Percentiles rank a stretch among this genome's conserved stretches.
These are phyloP conservation scores for Peronosclerospora sorghi DNA, from an alignment of 352 stramenopile species.

Conservation along the genomic window DNA sequence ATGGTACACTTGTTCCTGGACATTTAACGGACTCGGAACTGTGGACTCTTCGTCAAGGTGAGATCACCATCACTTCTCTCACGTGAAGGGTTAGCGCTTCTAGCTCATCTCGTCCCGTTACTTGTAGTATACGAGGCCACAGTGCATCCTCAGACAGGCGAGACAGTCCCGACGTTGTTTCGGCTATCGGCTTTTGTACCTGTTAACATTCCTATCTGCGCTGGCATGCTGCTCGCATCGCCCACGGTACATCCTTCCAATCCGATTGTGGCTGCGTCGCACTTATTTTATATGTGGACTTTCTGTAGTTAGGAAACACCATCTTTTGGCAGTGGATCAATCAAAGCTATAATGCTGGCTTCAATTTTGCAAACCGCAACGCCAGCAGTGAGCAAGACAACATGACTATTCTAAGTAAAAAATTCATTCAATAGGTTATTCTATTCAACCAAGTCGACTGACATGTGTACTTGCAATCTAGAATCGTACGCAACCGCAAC, in stretches of 20 bases:
- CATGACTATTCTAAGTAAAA: slow-evolving; percentile 66
- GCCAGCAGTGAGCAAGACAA: slow-evolving; percentile 72
- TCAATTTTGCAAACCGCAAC: slow-evolving; percentile 86
- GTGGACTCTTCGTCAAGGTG: slow-evolving; percentile 62
- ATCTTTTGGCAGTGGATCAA: slow-evolving; percentile 87
- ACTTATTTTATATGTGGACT: neutral
- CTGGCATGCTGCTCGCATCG: slow-evolving; percentile 71
- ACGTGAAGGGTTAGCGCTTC: neutral
- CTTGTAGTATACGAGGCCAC: slow-evolving; percentile 57
- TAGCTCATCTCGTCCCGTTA: neutral
- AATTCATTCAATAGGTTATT: no score
- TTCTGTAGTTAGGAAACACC: slow-evolving; percentile 47
- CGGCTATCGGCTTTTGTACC: slow-evolving; percentile 78
- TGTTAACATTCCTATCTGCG: slow-evolving; percentile 82
- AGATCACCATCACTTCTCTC: neutral
- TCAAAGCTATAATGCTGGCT: slow-evolving; percentile 83
- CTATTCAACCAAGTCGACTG: no score
- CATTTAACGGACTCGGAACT: slow-evolving; percentile 57
- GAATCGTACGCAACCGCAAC: slow-evolving; percentile 74
- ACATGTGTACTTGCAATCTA: no score
- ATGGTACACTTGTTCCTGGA: slow-evolving; percentile 27
- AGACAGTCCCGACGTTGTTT: slow-evolving; percentile 53
- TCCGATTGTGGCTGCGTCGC: neutral
- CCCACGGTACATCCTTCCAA: slow-evolving; percentile 41
- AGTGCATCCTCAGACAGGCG: slow-evolving; percentile 75